These are phyloP conservation scores for Trifolium subterraneum DNA, from an alignment of 306 rosid genomes.

Conservation along the genomic window DNA sequence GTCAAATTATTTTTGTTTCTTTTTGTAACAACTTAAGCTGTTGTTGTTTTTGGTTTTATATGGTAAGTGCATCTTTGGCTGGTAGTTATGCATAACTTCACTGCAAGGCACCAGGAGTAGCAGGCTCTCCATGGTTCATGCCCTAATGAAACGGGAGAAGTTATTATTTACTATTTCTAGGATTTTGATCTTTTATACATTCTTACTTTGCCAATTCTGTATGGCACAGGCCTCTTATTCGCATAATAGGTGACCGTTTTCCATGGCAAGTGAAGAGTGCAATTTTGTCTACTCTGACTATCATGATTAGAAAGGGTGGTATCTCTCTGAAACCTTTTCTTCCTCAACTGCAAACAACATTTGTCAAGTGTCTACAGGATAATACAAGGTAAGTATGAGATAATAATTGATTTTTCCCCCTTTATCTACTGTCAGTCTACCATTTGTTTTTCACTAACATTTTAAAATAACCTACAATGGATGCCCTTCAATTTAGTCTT, in stretches of 20 bases:
- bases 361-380: conserved; percentile 95
- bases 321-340: conserved; percentile 90
- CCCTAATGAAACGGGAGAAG: conserved; percentile 4
- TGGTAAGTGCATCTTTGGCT: conserved; percentile 17
- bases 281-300: conserved; percentile 84
- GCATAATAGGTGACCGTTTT: conserved; percentile 95
- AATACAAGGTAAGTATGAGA: conserved; percentile 69
- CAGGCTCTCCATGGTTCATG: conserved; percentile 3
- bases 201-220: conserved; percentile 47
- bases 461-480: neutral
- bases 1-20: conserved; percentile 7
- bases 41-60: neutral
- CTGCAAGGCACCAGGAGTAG: neutral
- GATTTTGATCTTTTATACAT: conserved; percentile 19
- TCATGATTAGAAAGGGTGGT: conserved; percentile 86
- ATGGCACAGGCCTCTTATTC: conserved; percentile 88
- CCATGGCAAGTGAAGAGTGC: conserved; percentile 99
- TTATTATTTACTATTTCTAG: conserved; percentile 5
- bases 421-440: neutral
- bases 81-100: conserved; percentile 15
- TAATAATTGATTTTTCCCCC: neutral
- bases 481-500: conserved; percentile 1
- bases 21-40: neutral
- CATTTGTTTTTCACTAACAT: conserved; percentile 11
- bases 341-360: conserved; percentile 99